Base-by-base conservation (phyloP, 1,284 basidiomycete genomes). In the Ceratobasidium sp. region DNA sequence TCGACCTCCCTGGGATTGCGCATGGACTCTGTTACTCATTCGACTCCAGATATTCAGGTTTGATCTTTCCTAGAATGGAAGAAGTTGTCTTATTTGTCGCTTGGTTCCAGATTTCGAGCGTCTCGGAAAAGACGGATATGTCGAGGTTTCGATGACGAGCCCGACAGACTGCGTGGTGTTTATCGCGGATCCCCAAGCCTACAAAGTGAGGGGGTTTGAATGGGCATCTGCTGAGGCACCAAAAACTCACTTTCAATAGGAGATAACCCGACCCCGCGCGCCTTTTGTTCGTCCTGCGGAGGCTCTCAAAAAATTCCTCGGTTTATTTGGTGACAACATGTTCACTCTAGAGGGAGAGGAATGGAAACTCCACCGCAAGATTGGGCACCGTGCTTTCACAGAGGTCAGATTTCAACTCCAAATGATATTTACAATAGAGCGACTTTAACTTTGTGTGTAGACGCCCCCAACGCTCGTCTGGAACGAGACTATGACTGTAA, bases 341-440 rank as follows among this genome's bases (percentile, higher is more conserved):
- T 33, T 71, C 11, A 67, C 44, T 2, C 46, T 64, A 28, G 73
- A 74, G 38, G 70, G 63, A 2, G 62, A 66, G 7, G 62, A 58
- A 4, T 74, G 73, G 73, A 67, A 36, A 16, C 44, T 56, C 21
- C 73, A 74, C 44, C 70, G 73, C 62, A 74, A 60, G 54, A 44
- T 63, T 25, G 44, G 40, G 16, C 30, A 64, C 16, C 73, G 70
- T 0, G 70, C 73, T 21, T 74, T 74, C 33, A 49, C 60, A 23
- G 70, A 74, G 62, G 44, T 56, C 11, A 67, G 49, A 18, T 21
- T 36, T 51, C 21, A 9, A 18, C 16, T 25, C 25, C 11, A 30
- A 28, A 8, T 30, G 11, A n/a, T 51, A 51, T 23, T 4, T 28
- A 16, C 12, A 30, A 12, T 54, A 14, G 12, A 6, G 8, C 23